These are phyloP conservation scores for Aspergillus puulaauensis DNA, from an alignment of 2,329 filamentous ascomycete genomes.

Conservation along the genomic window DNA sequence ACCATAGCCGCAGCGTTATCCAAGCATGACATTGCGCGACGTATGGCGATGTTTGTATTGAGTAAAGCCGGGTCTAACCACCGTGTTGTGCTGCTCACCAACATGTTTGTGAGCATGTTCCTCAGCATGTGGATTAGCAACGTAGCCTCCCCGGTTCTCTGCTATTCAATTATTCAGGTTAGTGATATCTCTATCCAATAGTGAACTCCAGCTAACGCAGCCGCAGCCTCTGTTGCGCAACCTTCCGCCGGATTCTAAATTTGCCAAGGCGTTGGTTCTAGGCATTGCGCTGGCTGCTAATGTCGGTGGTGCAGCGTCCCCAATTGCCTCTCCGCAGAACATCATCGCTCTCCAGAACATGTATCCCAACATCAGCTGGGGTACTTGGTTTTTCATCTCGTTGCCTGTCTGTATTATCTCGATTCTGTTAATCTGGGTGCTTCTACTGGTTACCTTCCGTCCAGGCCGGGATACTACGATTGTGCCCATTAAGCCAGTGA, in stretches of 20 bases:
- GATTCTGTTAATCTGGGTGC: slow-evolving; percentile 82
- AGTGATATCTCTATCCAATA: slow-evolving; percentile 7
- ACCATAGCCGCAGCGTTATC: slow-evolving; percentile 92
- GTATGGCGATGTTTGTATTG: slow-evolving; percentile 91
- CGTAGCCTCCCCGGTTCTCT: slow-evolving; percentile 92
- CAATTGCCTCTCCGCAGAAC: slow-evolving; percentile 96
- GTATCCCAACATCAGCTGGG: slow-evolving; percentile 87
- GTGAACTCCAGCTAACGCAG: background rate
- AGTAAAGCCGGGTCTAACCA: slow-evolving; percentile 95
- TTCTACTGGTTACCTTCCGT: slow-evolving; percentile 81
- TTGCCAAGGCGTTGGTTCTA: slow-evolving; percentile 92
- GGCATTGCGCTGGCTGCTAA: slow-evolving; percentile 95
- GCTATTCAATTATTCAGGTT: slow-evolving; percentile 95
- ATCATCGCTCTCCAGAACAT: slow-evolving; percentile 96
- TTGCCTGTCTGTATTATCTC: slow-evolving; percentile 90
- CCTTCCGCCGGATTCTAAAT: slow-evolving; percentile 81
- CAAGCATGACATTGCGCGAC: slow-evolving; percentile 97
- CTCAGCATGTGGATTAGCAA: slow-evolving; percentile 99
- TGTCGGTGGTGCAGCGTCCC: slow-evolving; percentile 92
- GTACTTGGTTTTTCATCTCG: slow-evolving; percentile 94
- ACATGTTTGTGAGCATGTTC: slow-evolving; percentile 98
- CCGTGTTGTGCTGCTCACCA: slow-evolving; percentile 85
- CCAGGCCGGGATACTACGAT: slow-evolving; percentile 84
- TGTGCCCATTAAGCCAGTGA: slow-evolving; percentile 84
- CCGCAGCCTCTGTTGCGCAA: slow-evolving; percentile 88